A percentile compares a stretch with the other conserved stretches of the same genome.
These are phyloP conservation scores for Kalmusia sp. DNA, from an alignment of 2,329 filamentous ascomycete genomes.

Conservation along the genomic window DNA sequence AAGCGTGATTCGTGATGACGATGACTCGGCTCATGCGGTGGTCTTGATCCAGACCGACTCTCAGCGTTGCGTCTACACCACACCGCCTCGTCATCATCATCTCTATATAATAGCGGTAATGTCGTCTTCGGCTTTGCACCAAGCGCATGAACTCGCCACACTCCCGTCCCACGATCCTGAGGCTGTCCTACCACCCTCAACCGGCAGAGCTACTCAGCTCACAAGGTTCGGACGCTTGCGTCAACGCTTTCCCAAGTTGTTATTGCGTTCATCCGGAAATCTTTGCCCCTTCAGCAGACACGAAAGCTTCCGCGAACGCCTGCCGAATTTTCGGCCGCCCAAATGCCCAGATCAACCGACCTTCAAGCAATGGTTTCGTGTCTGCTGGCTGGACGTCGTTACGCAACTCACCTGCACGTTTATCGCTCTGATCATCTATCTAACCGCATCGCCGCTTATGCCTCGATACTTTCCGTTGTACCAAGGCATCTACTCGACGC, in stretches of 20 bases:
- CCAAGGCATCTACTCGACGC: slow-evolving; percentile 15
- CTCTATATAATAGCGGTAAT: too few relatives aligned
- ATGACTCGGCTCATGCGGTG: too few relatives aligned
- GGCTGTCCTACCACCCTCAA: background rate
- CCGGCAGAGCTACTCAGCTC: background rate
- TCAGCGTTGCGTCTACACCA: too few relatives aligned
- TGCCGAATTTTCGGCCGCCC: slow-evolving; percentile 2
- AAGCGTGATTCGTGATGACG: too few relatives aligned
- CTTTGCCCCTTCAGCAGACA: background rate
- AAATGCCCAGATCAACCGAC: slow-evolving; percentile 22
- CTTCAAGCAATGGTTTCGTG: slow-evolving; percentile 18
- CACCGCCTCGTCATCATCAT: too few relatives aligned
- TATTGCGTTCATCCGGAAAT: background rate
- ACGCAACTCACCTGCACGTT: slow-evolving; percentile 69
- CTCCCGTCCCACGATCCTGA: background rate
- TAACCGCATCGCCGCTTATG: slow-evolving; percentile 59
- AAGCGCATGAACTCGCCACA: background rate
- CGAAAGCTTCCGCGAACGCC: background rate
- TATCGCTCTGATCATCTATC: slow-evolving; percentile 52
- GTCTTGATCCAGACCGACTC: too few relatives aligned
- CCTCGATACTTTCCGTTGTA: slow-evolving; percentile 63
- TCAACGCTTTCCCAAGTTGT: background rate
- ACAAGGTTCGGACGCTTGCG: background rate
- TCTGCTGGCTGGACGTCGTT: slow-evolving; percentile 63
- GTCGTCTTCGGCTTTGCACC: background rate